phyloP scores from a whole-genome alignment of 768 basidiomycete genomes.

The Obba rivulosa region DNA sequence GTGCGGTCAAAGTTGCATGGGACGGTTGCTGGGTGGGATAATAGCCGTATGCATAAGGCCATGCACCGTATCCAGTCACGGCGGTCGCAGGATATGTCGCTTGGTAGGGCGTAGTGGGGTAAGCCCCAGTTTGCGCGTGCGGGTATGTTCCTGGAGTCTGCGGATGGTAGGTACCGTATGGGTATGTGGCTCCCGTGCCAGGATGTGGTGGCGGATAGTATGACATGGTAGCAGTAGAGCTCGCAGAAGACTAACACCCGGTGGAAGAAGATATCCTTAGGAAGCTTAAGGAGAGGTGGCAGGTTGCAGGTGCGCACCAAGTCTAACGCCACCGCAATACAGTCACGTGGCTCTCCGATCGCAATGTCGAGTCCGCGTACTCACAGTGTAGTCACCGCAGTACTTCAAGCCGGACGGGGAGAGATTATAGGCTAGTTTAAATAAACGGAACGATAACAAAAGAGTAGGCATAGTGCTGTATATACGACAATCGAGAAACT shows the following conservation, averaged over 20 bases:
- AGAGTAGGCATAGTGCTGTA: slow-evolving; percentile 23
- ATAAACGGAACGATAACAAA: too few relatives aligned
- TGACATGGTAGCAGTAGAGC: slow-evolving; percentile 18
- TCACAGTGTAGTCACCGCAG: too few relatives aligned
- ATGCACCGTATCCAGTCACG: slow-evolving; percentile 61
- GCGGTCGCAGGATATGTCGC: slow-evolving; percentile 51
- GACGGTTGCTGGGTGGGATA: slow-evolving; percentile 22
- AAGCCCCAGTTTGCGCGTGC: slow-evolving; percentile 13
- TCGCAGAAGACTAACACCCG: not conserved
- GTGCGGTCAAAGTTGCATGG: slow-evolving; percentile 12
- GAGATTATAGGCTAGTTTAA: too few relatives aligned
- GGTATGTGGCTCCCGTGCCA: slow-evolving; percentile 49
- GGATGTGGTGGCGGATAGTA: slow-evolving; percentile 30
- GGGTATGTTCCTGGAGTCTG: slow-evolving; percentile 18
- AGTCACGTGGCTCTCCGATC: too few relatives aligned
- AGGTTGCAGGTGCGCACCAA: too few relatives aligned
- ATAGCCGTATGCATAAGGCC: slow-evolving; percentile 67
- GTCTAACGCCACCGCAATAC: too few relatives aligned
- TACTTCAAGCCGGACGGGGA: too few relatives aligned
- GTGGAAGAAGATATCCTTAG: too few relatives aligned
- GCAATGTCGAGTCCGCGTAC: too few relatives aligned
- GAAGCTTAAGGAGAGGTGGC: too few relatives aligned
- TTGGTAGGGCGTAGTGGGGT: slow-evolving; percentile 23
- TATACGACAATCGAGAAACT: slow-evolving; percentile 5
- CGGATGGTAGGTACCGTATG: slow-evolving; percentile 53